Evolutionary conservation across 2,329 filamentous ascomycete species (phyloP).

Genomic region (Hirsutella rhossiliensis): DNA sequence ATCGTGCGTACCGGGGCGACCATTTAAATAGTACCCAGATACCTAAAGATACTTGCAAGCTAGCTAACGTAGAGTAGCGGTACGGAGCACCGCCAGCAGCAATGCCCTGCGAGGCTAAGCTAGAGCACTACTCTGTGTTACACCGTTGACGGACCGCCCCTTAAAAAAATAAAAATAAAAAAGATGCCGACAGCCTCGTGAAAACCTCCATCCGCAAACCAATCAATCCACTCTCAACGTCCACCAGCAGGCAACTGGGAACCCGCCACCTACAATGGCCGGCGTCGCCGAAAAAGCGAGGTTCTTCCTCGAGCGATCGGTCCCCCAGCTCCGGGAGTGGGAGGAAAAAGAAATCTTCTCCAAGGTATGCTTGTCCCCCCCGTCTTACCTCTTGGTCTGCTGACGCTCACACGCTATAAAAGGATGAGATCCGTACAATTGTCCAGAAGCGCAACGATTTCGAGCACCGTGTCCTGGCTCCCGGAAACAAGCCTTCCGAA

Average conservation of each 20-base stretch:
- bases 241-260: too few species aligned
- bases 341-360: slow-evolving; percentile 86
- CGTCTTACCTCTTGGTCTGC: background rate
- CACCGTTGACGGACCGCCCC: background rate
- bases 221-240: too few species aligned
- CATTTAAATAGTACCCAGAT: too few species aligned
- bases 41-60: too few species aligned
- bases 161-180: background rate
- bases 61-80: too few species aligned
- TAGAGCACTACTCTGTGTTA: too few species aligned
- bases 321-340: slow-evolving; percentile 85
- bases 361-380: slow-evolving; percentile 37
- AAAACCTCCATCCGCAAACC: background rate
- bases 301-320: slow-evolving; percentile 84
- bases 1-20: too few species aligned
- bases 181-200: background rate
- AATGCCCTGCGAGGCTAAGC: too few species aligned
- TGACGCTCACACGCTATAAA: slow-evolving; percentile 20
- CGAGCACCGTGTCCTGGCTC: slow-evolving; percentile 80
- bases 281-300: slow-evolving; percentile 86
- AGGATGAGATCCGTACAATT: slow-evolving; percentile 85
- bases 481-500: slow-evolving; percentile 63
- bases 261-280: slow-evolving; percentile 47
- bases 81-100: too few species aligned
- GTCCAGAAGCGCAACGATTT: slow-evolving; percentile 85